These are phyloP conservation scores for Articulospora tetracladia DNA, from an alignment of 495 filamentous ascomycete genomes.

Conservation along the genomic window DNA sequence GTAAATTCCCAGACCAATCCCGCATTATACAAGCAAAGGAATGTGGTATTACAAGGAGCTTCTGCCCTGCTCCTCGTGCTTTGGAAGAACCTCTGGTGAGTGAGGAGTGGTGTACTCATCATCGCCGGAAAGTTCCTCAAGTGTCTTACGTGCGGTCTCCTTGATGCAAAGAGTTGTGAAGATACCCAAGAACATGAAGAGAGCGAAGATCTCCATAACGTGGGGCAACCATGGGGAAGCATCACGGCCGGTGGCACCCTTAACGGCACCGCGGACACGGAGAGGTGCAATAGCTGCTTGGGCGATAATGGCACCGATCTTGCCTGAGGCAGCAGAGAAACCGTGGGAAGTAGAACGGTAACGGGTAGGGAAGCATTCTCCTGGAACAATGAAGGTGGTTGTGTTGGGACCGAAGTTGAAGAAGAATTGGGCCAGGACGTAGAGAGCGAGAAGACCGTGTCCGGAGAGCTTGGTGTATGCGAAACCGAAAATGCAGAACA, in stretches of 20 bases:
- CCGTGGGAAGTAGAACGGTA: constrained; percentile 85
- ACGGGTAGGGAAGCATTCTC: constrained; percentile 86
- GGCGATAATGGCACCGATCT: constrained; percentile 71
- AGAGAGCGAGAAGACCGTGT: constrained; percentile 53
- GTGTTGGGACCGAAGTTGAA: constrained; percentile 86
- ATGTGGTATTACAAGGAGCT: background rate
- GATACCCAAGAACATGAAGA: constrained; percentile 76
- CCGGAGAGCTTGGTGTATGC: constrained; percentile 53
- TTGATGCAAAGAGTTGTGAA: constrained; percentile 64
- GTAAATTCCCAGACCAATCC: no score
- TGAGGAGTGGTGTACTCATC: constrained; percentile 5
- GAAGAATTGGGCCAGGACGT: constrained; percentile 77
- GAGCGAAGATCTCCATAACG: constrained; percentile 74
- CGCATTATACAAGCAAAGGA: no score
- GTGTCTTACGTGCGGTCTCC: constrained; percentile 61
- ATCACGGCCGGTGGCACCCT: constrained; percentile 8
- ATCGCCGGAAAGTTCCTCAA: constrained; percentile 22
- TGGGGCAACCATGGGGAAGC: constrained; percentile 68
- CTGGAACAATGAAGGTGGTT: constrained; percentile 88
- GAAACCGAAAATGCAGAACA: constrained; percentile 73
- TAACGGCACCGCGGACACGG: constrained; percentile 32
- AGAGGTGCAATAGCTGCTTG: constrained; percentile 50
- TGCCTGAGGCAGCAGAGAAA: constrained; percentile 79
- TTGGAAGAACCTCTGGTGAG: background rate
- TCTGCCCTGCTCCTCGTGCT: background rate